A percentile compares a stretch with the other conserved stretches of the same genome.
Evolutionary conservation across 176 grass and related monocot species (phyloP).

Genomic region (Eleusine coracana): DNA sequence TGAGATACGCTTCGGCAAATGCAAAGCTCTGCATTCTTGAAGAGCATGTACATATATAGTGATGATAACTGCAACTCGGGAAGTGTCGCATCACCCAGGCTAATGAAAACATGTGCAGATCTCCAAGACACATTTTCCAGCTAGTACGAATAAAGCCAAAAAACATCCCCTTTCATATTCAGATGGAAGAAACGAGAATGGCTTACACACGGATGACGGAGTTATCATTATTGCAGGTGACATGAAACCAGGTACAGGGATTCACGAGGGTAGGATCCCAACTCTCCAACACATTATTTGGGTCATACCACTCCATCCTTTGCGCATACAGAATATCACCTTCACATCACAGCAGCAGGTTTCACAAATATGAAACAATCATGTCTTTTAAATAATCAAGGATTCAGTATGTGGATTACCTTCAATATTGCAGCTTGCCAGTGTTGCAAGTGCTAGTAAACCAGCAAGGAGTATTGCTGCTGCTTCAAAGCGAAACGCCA

Average conservation of each 20-base stretch:
- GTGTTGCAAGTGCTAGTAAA: slow-evolving; percentile 29
- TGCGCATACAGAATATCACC: slow-evolving; percentile 55
- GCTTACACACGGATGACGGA: slow-evolving; percentile 45
- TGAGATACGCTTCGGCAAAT: too few species aligned
- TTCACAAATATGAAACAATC: not conserved
- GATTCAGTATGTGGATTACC: slow-evolving; percentile 14
- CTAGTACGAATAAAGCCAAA: not conserved
- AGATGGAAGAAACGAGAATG: not conserved
- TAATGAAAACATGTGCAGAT: not conserved
- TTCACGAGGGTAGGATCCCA: slow-evolving; percentile 55
- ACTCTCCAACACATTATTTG: slow-evolving; percentile 37
- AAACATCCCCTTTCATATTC: not conserved
- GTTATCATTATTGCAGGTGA: slow-evolving; percentile 46
- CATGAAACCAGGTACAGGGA: slow-evolving; percentile 54
- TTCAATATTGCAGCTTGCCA: slow-evolving; percentile 50
- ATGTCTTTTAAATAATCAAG: not conserved
- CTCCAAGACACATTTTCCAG: not conserved
- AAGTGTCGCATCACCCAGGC: not conserved
- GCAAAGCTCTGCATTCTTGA: not conserved
- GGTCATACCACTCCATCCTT: slow-evolving; percentile 40
- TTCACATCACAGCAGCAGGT: slow-evolving; percentile 1
- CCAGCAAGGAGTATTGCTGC: not conserved
- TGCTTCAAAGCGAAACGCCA: slow-evolving; percentile 6
- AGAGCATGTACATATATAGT: too few species aligned
- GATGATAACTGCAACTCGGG: not conserved